Conservation (phyloP, 768 basidiomycete species). For the Suillus clintonianus region DNA sequence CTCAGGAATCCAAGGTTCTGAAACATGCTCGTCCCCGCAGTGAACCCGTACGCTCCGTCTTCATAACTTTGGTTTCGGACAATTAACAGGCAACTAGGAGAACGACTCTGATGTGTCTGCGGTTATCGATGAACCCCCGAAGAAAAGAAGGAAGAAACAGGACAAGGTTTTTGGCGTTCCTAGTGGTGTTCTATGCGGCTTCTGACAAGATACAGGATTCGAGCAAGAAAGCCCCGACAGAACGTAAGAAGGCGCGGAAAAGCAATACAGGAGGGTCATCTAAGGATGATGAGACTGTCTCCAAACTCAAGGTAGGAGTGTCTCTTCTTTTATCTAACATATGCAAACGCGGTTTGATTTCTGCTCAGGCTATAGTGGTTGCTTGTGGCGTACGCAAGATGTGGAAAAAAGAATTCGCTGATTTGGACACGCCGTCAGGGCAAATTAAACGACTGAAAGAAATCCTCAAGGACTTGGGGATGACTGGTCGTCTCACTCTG, state of each 20-base stretch:
- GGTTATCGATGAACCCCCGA: conserved; percentile 56
- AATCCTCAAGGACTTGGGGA: conserved; percentile 73
- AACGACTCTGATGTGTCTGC: conserved; percentile 65
- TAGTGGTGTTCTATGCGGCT: background rate
- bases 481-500: conserved; percentile 74
- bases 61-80: background rate
- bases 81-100: conserved; percentile 20
- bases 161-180: conserved; percentile 30
- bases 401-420: conserved; percentile 76
- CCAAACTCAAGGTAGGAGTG: conserved; percentile 63
- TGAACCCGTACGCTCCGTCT: conserved; percentile 21
- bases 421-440: conserved; percentile 52
- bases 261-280: conserved; percentile 30
- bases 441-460: conserved; percentile 68
- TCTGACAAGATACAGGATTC: conserved; percentile 15
- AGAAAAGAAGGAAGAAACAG: conserved; percentile 46
- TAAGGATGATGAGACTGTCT: conserved; percentile 76
- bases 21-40: background rate
- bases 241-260: conserved; percentile 27
- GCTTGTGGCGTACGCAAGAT: conserved; percentile 79
- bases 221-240: conserved; percentile 30
- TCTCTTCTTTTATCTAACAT: background rate
- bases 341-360: conserved; percentile 1
- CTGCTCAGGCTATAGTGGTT: conserved; percentile 56
- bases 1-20: background rate